These are phyloP conservation scores for Colletotrichum eremochloae DNA, from an alignment of 2,329 filamentous ascomycete species.

Conservation along the genomic window DNA sequence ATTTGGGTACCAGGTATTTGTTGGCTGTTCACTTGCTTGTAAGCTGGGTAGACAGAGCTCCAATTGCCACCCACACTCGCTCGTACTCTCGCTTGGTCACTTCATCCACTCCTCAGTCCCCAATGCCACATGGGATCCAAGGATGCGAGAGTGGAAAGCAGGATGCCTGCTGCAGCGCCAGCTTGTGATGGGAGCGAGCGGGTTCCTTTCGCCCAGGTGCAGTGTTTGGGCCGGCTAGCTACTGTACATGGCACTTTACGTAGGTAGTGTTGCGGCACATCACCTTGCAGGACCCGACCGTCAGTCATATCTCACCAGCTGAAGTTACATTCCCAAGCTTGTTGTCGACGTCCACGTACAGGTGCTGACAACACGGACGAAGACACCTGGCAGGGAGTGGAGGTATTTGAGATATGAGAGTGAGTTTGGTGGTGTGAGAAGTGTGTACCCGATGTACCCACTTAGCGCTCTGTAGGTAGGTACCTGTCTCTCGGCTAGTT, in stretches of 20 bases:
- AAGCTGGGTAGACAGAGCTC: not conserved
- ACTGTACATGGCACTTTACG: not conserved
- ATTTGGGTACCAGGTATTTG: not conserved
- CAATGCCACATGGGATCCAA: conserved; percentile 12
- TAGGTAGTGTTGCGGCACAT: not conserved
- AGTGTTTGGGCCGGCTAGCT: not conserved
- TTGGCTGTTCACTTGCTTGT: not conserved
- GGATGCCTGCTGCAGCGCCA: conserved; percentile 1
- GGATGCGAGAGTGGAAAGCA: not conserved
- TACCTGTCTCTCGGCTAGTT: too few species aligned
- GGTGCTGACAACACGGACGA: not conserved
- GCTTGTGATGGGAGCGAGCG: not conserved
- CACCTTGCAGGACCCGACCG: not conserved
- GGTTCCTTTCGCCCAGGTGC: not conserved
- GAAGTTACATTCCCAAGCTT: not conserved
- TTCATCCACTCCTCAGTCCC: not conserved
- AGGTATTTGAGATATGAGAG: not conserved
- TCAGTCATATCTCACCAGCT: conserved; percentile 12
- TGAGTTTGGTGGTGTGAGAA: not conserved
- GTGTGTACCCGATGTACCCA: not conserved
- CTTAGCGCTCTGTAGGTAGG: not conserved
- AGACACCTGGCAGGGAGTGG: not conserved
- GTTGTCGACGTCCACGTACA: not conserved
- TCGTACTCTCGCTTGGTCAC: not conserved
- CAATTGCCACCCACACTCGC: not conserved